A percentile compares a stretch with the other conserved stretches of the same genome.
Evolutionary conservation across 805 yeast species (phyloP).

Genomic region (Candida ortonii): DNA sequence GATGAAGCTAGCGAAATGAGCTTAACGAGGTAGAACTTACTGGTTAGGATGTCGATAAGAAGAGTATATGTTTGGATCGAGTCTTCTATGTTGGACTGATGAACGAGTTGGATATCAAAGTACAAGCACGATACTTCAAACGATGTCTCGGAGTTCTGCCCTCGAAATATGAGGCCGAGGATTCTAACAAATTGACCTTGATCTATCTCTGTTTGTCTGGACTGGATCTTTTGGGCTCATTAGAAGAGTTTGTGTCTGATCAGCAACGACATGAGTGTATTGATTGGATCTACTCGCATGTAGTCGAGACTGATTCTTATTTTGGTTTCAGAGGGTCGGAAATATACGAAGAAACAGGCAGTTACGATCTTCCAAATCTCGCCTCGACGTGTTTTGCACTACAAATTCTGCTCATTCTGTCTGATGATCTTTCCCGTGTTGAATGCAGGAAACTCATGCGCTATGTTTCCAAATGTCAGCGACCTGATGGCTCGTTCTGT

Average conservation of each 20-base stretch:
- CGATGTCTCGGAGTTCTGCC: constrained; percentile 33
- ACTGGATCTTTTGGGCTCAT: constrained; percentile 41
- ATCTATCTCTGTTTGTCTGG: constrained; percentile 69
- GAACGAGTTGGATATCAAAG: constrained; percentile 14
- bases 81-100: too few relatives aligned
- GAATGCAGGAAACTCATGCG: constrained; percentile 43
- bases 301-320: constrained; percentile 33
- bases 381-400: constrained; percentile 79
- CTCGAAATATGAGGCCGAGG: constrained; percentile 59
- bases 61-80: too few relatives aligned
- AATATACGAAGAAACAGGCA: constrained; percentile 35
- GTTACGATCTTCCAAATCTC: constrained; percentile 61
- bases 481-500: constrained; percentile 55
- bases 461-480: constrained; percentile 62
- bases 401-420: constrained; percentile 50
- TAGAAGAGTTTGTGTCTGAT: constrained; percentile 27
- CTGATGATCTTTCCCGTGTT: constrained; percentile 40
- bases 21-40: too few relatives aligned
- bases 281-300: constrained; percentile 46
- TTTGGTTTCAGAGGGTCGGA: constrained; percentile 59
- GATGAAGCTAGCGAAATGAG: too few relatives aligned
- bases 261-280: constrained; percentile 33
- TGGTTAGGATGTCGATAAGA: too few relatives aligned
- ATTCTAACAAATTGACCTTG: constrained; percentile 67
- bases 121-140: constrained; percentile 31